A percentile compares a stretch with the other conserved stretches of the same genome.
Conservation (phyloP, 495 filamentous ascomycete species). For the Sabuloglossum arenarium region DNA sequence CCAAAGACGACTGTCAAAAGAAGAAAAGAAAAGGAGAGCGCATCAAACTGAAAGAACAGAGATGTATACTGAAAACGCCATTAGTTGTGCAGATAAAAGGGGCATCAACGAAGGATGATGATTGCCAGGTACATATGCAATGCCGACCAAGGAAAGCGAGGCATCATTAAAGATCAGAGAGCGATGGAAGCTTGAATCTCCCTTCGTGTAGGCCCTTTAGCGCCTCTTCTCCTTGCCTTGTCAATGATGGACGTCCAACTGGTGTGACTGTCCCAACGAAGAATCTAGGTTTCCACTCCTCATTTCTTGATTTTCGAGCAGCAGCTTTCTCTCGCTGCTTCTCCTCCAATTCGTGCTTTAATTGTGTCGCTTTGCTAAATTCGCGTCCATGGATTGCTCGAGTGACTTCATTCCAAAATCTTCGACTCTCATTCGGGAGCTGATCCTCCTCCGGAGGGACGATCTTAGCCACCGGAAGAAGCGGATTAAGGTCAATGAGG, state of each 20-base stretch:
- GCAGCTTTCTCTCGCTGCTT: slow-evolving; percentile 65
- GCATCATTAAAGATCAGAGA: background rate
- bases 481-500: slow-evolving; percentile 67
- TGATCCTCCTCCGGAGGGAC: slow-evolving; percentile 57
- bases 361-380: slow-evolving; percentile 58
- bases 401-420: slow-evolving; percentile 75
- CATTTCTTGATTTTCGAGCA: slow-evolving; percentile 42
- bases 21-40: background rate
- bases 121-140: background rate
- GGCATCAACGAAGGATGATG: background rate
- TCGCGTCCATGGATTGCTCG: slow-evolving; percentile 70
- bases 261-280: slow-evolving; percentile 59
- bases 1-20: background rate
- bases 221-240: slow-evolving; percentile 49
- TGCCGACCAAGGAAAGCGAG: background rate
- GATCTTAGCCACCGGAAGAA: slow-evolving; percentile 53
- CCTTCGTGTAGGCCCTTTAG: slow-evolving; percentile 45
- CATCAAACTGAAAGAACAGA: background rate
- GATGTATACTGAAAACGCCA: background rate
- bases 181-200: slow-evolving; percentile 18
- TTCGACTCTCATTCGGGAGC: slow-evolving; percentile 74
- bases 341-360: slow-evolving; percentile 87
- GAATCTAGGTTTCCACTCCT: slow-evolving; percentile 72
- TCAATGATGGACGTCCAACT: slow-evolving; percentile 58
- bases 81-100: background rate